Percentiles rank a stretch among this genome's conserved stretches.
These are phyloP conservation scores for Paraphaeosphaeria sporulosa DNA, from an alignment of 2,329 filamentous ascomycete species.

Conservation along the genomic window DNA sequence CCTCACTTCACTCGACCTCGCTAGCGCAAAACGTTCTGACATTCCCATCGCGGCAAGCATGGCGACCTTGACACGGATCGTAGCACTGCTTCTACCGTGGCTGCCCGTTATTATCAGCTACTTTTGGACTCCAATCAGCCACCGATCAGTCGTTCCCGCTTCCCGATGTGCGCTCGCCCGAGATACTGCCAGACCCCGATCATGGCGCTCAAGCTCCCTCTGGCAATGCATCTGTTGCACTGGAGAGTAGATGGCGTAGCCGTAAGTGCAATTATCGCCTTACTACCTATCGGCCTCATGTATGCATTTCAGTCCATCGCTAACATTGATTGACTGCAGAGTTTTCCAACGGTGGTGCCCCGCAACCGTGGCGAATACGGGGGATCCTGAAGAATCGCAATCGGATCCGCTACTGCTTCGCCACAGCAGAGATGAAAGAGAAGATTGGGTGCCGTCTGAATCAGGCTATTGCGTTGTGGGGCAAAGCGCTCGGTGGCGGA, in stretches of 20 bases:
- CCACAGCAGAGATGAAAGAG: background rate
- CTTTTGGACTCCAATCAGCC: background rate
- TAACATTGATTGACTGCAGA: background rate
- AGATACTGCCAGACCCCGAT: background rate
- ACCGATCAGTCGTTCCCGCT: background rate
- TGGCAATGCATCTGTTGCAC: background rate
- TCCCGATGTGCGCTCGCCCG: background rate
- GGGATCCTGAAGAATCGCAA: background rate
- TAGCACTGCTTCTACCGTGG: background rate
- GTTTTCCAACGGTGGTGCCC: background rate
- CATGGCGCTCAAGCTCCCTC: background rate
- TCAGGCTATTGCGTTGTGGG: background rate
- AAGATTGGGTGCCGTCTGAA: background rate
- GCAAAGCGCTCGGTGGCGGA: slow-evolving; percentile 1
- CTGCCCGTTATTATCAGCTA: background rate
- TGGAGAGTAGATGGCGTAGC: background rate
- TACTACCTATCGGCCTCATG: too few species aligned
- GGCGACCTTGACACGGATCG: background rate
- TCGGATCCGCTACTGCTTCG: slow-evolving; percentile 7
- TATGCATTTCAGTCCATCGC: background rate
- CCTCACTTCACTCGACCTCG: too few species aligned
- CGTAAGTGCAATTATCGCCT: background rate
- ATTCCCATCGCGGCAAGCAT: background rate
- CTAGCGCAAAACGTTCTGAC: too few species aligned
- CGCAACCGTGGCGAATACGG: background rate